Conservation (phyloP, 192 early-diverging fungal species). For the Gamsiella multidivaricata region DNA sequence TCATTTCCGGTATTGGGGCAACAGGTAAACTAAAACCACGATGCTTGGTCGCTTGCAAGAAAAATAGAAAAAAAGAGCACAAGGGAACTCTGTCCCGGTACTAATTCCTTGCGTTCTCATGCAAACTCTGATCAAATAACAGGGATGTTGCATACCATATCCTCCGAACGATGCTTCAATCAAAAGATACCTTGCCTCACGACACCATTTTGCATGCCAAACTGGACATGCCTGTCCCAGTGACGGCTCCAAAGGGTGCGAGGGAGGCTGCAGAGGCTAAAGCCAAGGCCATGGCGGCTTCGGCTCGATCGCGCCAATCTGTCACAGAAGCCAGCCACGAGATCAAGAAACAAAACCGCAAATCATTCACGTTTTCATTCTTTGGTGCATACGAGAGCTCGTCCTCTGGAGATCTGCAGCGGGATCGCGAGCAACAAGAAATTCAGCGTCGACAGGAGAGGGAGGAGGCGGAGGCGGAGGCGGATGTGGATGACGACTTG, state of each 20-base stretch:
- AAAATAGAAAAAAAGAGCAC: background rate
- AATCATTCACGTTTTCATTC: conserved; percentile 42
- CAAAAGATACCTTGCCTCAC: background rate
- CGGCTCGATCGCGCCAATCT: conserved; percentile 12
- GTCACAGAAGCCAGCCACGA: conserved; percentile 4
- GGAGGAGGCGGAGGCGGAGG: conserved; percentile 4
- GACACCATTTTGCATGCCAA: conserved; percentile 18
- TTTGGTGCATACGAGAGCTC: conserved; percentile 20
- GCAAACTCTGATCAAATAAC: background rate
- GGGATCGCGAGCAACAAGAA: background rate
- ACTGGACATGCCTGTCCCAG: conserved; percentile 9
- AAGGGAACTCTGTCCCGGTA: background rate
- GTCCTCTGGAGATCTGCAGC: background rate
- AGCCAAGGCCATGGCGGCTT: conserved; percentile 12
- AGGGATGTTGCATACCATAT: conserved; percentile 50
- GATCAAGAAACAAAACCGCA: conserved; percentile 27
- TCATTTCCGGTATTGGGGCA: conserved; percentile 69
- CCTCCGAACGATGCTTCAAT: conserved; percentile 22
- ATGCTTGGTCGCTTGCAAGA: no score
- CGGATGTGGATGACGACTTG: conserved; percentile 17
- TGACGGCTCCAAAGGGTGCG: conserved; percentile 12
- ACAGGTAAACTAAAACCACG: conserved; percentile 55
- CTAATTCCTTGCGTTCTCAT: background rate
- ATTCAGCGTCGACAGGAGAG: background rate
- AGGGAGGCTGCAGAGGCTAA: conserved; percentile 33